Evolutionary conservation across 1,139 yeast species (phyloP), one percentile per base, ranked within the genome.

Genomic region (Magnusiomyces ingens): DNA sequence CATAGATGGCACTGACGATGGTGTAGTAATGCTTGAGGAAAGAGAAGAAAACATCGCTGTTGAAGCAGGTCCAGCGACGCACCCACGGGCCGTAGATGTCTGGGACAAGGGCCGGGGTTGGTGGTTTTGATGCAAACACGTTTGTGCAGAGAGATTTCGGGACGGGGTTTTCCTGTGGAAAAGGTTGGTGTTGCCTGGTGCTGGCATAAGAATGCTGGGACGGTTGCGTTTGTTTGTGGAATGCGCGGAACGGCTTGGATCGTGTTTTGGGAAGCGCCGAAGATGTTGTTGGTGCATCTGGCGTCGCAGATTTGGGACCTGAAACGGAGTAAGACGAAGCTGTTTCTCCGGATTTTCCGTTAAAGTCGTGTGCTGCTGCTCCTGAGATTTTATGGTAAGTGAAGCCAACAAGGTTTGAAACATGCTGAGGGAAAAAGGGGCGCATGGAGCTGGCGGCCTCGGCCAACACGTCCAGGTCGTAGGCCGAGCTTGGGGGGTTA

Each of bases 81-180:
- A 81, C 82, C 95, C 95, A 86, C 13, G 77, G 69, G 0, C 88
- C 90, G 56, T 74, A 77, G 2, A 88, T 81, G 55, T 81, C 85
- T 6, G 51, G 46, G 18, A 80, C 80, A 1, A 84, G 84, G 19
- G 66, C 82, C n/a, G 82, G 82, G 48, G 72, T 77, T 21, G 64
- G 64, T 1, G 85, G 85, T 2, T 83, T 81, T 8, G 51, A 51
- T 52, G 63, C 54, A 22, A 71, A 35, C 2, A 46, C 49, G 19
- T 46, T 46, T 2, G 21, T 64, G 54, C 67, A 70, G 45, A 67
- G 57, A 42, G 54, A 21, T 17, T 50, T 15, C 41, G 29, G 22
- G 26, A 37, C 5, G 5, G 36, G 4, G 46, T 26, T 19, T 29
- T 19, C 15, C 36, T 15, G 43, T 55, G 19, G 36, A 38, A 8